Base-by-base conservation (phyloP, 306 rosid species). In the Quillaja saponaria region DNA sequence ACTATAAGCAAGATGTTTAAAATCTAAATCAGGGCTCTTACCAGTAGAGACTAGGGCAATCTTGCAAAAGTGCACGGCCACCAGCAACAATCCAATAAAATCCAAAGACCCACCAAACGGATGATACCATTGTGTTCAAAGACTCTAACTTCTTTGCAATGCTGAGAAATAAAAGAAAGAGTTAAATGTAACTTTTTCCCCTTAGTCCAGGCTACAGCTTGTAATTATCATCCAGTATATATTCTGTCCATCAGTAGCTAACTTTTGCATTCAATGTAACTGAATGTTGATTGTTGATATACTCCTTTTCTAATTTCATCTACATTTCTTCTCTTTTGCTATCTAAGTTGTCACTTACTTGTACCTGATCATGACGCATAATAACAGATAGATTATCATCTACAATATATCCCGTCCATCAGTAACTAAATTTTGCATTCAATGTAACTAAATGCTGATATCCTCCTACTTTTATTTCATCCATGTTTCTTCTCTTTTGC, bases 21-120 rank as follows among this genome's bases (percentile, higher is more conserved):
- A 13, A 39, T 49, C 52, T 46, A 47, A 63, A 54, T 41, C 56
- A 34, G 28, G 71, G 48, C 25, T 66, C 45, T 74, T 74, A 86
- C 96, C 96, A 86, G 64, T 89, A 89, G 63, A 89, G 88, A 56
- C 87, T 87, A 0, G 96, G 95, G 68, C 90, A 83, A 80, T 89
- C 88, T 66, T 85, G 88, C 44, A 89, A 49, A 66, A 89, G 90
- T 34, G 78, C 72, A 74, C 85, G 90, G 55, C 88, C 96, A 5
- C 95, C 96, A 63, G 73, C 63, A 71, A 85, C 95, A 81, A 84
- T 85, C 86, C 96, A 89, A 64, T 85, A 89, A 76, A 89, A 89
- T 64, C 96, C 96, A 55, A 84, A 67, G 48, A 80, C 80, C 96
- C 96, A 89, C 96, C 96, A 89, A 56, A 89, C 54, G 12, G 88